Evolutionary conservation across 164 flowering plant genomes (phyloP), one percentile per base, ranked within the genome.

Genomic region (Nelumbo lutea): DNA sequence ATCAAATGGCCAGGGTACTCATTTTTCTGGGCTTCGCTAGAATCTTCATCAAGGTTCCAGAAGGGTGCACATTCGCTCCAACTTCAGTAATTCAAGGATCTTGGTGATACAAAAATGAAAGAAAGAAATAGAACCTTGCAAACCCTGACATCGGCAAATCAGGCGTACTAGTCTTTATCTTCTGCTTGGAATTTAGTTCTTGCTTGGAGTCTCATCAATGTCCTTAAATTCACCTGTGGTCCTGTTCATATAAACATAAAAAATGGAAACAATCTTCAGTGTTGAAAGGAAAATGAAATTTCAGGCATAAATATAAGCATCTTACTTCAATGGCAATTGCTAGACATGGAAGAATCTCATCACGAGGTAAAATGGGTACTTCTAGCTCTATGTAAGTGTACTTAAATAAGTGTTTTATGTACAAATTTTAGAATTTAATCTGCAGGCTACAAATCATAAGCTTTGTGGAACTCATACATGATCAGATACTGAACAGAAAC

Each of bases 221-320:
- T 71, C 74, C 63, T 8, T 48, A 40, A 58, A 71, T 59, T 71
- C 69, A 4, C 74, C 74, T 59, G 74, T 71, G 45, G 42, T 51
- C 64, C 74, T 71, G 68, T 27, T 27, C 27, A 27, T 27, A 27
- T 27, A 27, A 27, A 27, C 68, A 71, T 38, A 3, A 47, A 56
- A 39, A 57, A 27, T 41, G 42, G 0, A 48, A 7, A 13, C 13
- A 39, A 42, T 57, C 38, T 43, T 8, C 27, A 27, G 27, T 27
- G 27, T 27, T 27, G 27, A 27, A 27, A 27, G 27, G 27, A 27
- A 27, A 27, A 27, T 27, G 27, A 27, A 57, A 9, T 67, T 57
- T 6, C 9, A 43, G n/a, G 15, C n/a, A 13, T 13, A 9, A 2
- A 40, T 10, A 11, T 46, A 42, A 42, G 40, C 8, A 57, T 57